Conservation (phyloP, 202 grass and related monocot genomes). For the Setaria italica region DNA sequence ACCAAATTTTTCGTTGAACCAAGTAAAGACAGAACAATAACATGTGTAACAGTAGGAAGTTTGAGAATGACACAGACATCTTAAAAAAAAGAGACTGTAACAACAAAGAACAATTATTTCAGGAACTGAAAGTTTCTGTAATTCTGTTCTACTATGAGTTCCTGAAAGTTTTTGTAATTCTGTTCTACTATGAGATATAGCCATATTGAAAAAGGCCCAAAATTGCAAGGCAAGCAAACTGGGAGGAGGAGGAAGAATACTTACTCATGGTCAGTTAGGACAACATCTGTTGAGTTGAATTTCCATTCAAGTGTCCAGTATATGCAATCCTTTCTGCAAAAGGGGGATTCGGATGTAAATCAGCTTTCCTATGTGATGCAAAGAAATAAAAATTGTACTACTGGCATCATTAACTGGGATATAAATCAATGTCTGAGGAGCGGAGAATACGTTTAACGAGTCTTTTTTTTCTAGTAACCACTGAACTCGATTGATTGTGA, state of each 20-base stretch:
- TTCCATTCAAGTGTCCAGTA: slow-evolving; percentile 93
- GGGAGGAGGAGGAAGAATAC: slow-evolving; percentile 10
- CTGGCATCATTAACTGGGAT: not conserved
- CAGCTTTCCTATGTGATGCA: not conserved
- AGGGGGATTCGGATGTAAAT: slow-evolving; percentile 30
- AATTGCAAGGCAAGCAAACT: not conserved
- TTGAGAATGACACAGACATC: slow-evolving; percentile 6
- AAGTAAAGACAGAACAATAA: not conserved
- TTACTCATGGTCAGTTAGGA: slow-evolving; percentile 83
- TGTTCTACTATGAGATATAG: not conserved
- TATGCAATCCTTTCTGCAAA: slow-evolving; percentile 74
- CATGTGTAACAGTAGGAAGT: not conserved
- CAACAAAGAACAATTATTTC: not conserved
- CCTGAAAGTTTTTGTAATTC: not conserved
- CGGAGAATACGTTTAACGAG: not conserved
- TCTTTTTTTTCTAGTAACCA: not conserved
- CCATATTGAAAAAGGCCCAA: not conserved
- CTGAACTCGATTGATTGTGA: not conserved
- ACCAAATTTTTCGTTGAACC: not conserved
- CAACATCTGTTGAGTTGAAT: slow-evolving; percentile 68
- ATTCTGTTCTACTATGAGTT: not conserved
- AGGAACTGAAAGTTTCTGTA: not conserved
- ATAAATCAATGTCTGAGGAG: not conserved
- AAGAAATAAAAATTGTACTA: not conserved
- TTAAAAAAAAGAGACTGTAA: not conserved